Conservation (phyloP, 1,284 basidiomycete species). For the Bjerkandera adusta region DNA sequence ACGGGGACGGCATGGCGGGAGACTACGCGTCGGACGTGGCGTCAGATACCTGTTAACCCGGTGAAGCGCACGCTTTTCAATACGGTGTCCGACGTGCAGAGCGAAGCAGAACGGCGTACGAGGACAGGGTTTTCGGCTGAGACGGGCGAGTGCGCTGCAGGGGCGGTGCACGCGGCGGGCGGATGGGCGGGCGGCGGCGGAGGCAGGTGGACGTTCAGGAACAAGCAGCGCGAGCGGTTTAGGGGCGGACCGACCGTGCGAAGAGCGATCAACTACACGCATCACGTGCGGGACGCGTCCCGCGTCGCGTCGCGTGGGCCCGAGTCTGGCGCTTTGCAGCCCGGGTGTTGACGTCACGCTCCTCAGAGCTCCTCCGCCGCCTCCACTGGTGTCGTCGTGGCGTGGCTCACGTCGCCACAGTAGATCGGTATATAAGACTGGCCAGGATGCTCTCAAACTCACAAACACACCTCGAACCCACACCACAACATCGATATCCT, state of each 20-base stretch:
- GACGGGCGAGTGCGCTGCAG: no score
- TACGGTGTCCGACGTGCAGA: no score
- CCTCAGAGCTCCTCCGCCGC: constrained; percentile 3
- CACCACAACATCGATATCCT: neutral
- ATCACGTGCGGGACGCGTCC: constrained; percentile 9
- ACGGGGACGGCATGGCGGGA: constrained; percentile 9
- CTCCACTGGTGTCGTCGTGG: constrained; percentile 4
- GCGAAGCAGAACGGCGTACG: no score
- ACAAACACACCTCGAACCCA: constrained; percentile 2
- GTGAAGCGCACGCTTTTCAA: neutral
- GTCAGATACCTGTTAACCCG: neutral
- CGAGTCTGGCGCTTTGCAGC: neutral
- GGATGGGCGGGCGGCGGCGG: neutral
- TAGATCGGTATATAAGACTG: constrained; percentile 1
- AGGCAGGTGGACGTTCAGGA: constrained; percentile 8
- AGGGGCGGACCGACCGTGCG: constrained; percentile 9
- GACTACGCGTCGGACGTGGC: constrained; percentile 1
- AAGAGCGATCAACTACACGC: constrained; percentile 9
- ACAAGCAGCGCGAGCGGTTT: neutral
- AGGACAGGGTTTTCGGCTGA: no score
- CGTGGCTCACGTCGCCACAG: no score
- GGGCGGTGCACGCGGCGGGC: no score
- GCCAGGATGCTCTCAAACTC: neutral
- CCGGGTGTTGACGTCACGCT: constrained; percentile 6
- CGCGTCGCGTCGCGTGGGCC: constrained; percentile 5